Base-by-base conservation (phyloP, 768 basidiomycete species). In the Amanita pseudoporphyria region DNA sequence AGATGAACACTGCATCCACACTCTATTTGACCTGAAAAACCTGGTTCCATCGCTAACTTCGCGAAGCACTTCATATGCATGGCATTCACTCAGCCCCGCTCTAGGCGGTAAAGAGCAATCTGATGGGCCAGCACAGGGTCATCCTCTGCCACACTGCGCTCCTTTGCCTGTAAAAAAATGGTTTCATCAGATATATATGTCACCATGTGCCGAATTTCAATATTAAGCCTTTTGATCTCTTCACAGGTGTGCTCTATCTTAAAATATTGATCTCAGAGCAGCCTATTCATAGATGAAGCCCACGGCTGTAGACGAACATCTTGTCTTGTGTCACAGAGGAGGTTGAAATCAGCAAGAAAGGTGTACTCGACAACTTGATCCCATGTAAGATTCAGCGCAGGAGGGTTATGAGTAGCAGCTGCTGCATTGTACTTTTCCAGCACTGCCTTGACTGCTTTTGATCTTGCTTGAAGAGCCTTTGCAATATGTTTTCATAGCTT, bases 401-500 rank as follows among this genome's bases (percentile, higher is more conserved):
- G n/a, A n/a, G n/a, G 63, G 6, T 16, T 44, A 5, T 61, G 40
- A 3, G 33, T 30, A 12, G 28, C 21, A n/a, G 62, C 63, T 24
- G 58, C 60, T 16, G 37, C 47, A 47, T 64, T 64, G 48, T 61
- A 63, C 10, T 52, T 28, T 18, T 59, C 49, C 0, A 65, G 52
- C 0, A 63, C 59, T 3, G 54, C 55, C 9, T 36, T 33, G 22
- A 67, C 57, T 0, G 64, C 59, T 41, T 60, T 35, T 2, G 58
- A 62, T 2, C 56, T 31, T 2, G 53, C 47, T 35, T 60, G 45
- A 5, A 65, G 52, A 0, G 62, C 57, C 31, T 54, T 58, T 6
- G 53, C 52, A 31, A 65, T 60, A 46, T 65, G 62, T 22, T 55
- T 61, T 1, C 58, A 26, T 3, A 65, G 48, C 18, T 59, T 60